Conservation (phyloP, 495 filamentous ascomycete genomes). For the Pyrenopolyporus hunteri region DNA sequence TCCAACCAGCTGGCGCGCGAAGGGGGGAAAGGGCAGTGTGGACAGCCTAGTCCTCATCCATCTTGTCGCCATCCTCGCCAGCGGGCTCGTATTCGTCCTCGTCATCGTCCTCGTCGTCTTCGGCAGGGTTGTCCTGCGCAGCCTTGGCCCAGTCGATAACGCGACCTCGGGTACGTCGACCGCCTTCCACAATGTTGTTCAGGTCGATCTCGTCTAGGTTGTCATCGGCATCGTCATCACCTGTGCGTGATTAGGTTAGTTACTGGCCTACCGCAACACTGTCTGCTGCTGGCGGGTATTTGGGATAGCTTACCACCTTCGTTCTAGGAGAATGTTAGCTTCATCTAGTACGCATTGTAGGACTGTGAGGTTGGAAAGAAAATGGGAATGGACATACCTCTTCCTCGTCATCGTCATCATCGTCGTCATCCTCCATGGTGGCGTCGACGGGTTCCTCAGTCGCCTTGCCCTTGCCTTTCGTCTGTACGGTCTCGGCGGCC, state of each 20-base stretch:
- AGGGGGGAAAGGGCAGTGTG: not conserved
- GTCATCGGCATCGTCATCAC: conserved; percentile 76
- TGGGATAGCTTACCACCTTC: conserved; percentile 52
- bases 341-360: not conserved
- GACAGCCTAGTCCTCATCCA: conserved; percentile 52
- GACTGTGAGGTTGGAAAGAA: conserved; percentile 1
- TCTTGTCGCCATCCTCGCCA: conserved; percentile 50
- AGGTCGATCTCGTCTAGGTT: conserved; percentile 89
- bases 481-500: conserved; percentile 36
- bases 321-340: conserved; percentile 37
- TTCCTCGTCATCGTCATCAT: conserved; percentile 67
- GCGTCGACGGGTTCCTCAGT: conserved; percentile 58
- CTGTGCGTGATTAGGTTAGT: conserved; percentile 32
- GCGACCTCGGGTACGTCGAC: conserved; percentile 82
- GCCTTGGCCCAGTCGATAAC: conserved; percentile 87
- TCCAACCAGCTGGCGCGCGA: conserved; percentile 16
- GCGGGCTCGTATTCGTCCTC: conserved; percentile 66
- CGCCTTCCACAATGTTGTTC: conserved; percentile 79
- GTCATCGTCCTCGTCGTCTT: conserved; percentile 81
- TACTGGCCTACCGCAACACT: conserved; percentile 20
- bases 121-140: conserved; percentile 67
- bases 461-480: conserved; percentile 69
- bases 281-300: conserved; percentile 7
- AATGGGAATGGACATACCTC: conserved; percentile 55
- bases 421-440: conserved; percentile 72